These are phyloP conservation scores for Cadophora luteo-olivacea DNA, from an alignment of 2,329 filamentous ascomycete genomes.

Conservation along the genomic window DNA sequence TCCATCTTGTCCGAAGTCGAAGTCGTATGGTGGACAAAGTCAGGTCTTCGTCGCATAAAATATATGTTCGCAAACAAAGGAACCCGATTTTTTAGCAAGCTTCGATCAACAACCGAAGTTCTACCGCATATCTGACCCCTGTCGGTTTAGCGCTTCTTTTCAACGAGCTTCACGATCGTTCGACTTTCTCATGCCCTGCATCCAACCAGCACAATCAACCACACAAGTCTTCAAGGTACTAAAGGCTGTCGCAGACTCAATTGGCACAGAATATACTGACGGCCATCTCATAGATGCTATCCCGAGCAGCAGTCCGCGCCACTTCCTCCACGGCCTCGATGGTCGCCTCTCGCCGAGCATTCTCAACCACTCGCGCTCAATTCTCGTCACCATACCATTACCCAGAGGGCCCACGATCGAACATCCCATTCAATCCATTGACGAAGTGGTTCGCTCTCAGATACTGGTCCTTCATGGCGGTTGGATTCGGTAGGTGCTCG, in stretches of 20 bases:
- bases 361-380: slow-evolving; percentile 88
- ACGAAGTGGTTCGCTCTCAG: slow-evolving; percentile 82
- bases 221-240: slow-evolving; percentile 37
- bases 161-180: neutral
- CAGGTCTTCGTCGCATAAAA: slow-evolving; percentile 2
- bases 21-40: slow-evolving; percentile 5
- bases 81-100: slow-evolving; percentile 3
- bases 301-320: slow-evolving; percentile 70
- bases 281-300: slow-evolving; percentile 72
- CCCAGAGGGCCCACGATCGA: slow-evolving; percentile 91
- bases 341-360: slow-evolving; percentile 82
- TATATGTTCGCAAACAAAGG: neutral
- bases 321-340: slow-evolving; percentile 63
- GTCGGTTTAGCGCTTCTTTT: slow-evolving; percentile 8
- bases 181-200: neutral
- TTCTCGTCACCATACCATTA: slow-evolving; percentile 96
- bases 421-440: slow-evolving; percentile 96
- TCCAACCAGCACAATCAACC: slow-evolving; percentile 18
- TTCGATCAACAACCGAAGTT: slow-evolving; percentile 3
- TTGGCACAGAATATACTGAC: slow-evolving; percentile 46
- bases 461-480: slow-evolving; percentile 79
- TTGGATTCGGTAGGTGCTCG: slow-evolving; percentile 54
- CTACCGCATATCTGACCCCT: neutral
- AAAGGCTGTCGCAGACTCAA: slow-evolving; percentile 40
- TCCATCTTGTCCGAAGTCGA: slow-evolving; percentile 59